Percentiles rank a stretch among this genome's conserved stretches.
These are phyloP conservation scores for Fusarium penzigii DNA, from an alignment of 2,329 filamentous ascomycete species.

Conservation along the genomic window DNA sequence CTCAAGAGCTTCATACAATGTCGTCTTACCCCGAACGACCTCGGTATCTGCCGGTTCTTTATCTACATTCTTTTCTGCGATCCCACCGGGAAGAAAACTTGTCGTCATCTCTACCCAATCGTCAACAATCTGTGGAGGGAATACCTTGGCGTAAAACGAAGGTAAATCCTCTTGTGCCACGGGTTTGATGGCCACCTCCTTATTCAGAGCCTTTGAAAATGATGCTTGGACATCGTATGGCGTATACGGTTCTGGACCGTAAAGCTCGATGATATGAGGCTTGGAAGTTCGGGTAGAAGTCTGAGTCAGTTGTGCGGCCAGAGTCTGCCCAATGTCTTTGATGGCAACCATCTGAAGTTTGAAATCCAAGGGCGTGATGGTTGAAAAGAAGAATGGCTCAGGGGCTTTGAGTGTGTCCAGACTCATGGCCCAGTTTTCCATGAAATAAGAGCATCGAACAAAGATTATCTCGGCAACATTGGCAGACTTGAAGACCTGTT, in stretches of 20 bases:
- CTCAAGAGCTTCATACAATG: constrained; percentile 17
- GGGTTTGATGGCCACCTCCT: constrained; percentile 27
- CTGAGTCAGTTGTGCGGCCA: constrained; percentile 29
- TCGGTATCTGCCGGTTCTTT: constrained; percentile 8
- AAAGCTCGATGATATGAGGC: constrained; percentile 35
- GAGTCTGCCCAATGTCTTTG: constrained; percentile 22
- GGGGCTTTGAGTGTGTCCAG: constrained; percentile 28
- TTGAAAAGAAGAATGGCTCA: constrained; percentile 35
- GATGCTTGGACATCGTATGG: constrained; percentile 31
- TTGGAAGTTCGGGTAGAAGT: constrained; percentile 13
- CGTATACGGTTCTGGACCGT: constrained; percentile 31
- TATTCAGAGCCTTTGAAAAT: constrained; percentile 29
- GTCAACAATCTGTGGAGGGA: constrained; percentile 24
- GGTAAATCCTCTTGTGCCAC: constrained; percentile 28
- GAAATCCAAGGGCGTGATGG: constrained; percentile 35
- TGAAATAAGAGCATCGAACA: constrained; percentile 38
- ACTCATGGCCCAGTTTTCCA: constrained; percentile 39
- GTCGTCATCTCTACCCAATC: constrained; percentile 35
- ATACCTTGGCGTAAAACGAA: constrained; percentile 20
- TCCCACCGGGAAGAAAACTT: constrained; percentile 30
- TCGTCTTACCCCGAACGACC: constrained; percentile 24
- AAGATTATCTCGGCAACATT: constrained; percentile 30
- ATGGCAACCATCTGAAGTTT: constrained; percentile 35
- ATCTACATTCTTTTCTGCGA: constrained; percentile 17
- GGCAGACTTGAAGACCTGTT: constrained; percentile 20